Evolutionary conservation across 495 filamentous ascomycete genomes (phyloP).

Genomic region (Penicillium psychrofluorescens): DNA sequence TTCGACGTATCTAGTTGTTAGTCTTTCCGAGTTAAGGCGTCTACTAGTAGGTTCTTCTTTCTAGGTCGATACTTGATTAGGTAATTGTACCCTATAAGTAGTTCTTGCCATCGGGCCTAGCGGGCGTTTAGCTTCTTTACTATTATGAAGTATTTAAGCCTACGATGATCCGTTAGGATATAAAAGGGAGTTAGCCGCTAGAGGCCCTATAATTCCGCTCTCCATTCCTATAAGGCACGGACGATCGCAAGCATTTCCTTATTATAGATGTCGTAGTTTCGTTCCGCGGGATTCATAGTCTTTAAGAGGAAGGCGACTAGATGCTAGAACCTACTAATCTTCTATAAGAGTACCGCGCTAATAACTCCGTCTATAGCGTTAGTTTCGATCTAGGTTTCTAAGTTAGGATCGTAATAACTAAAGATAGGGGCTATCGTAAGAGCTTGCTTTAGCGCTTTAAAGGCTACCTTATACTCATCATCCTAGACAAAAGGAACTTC

Average conservation of each 20-base stretch:
- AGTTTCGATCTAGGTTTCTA: conserved; percentile 7
- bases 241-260: conserved; percentile 18
- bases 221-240: conserved; percentile 4
- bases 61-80: conserved; percentile 16
- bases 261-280: conserved; percentile 24
- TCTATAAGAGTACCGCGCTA: conserved; percentile 6
- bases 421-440: conserved; percentile 6
- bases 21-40: background rate
- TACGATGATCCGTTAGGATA: conserved; percentile 7
- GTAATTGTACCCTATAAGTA: conserved; percentile 17
- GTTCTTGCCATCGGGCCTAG: conserved; percentile 8
- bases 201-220: conserved; percentile 9
- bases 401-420: conserved; percentile 2
- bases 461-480: background rate
- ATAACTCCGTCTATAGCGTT: conserved; percentile 9
- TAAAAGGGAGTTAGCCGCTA: background rate
- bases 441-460: conserved; percentile 6
- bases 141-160: background rate
- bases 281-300: conserved; percentile 10
- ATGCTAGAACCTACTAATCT: conserved; percentile 2
- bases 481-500: no score
- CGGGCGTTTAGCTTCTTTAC: no score
- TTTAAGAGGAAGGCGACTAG: conserved; percentile 18
- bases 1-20: background rate
- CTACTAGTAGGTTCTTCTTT: background rate